A percentile compares a stretch with the other conserved stretches of the same genome.
Conservation (phyloP, 495 filamentous ascomycete species). For the Aspergillus bertholletiae region DNA sequence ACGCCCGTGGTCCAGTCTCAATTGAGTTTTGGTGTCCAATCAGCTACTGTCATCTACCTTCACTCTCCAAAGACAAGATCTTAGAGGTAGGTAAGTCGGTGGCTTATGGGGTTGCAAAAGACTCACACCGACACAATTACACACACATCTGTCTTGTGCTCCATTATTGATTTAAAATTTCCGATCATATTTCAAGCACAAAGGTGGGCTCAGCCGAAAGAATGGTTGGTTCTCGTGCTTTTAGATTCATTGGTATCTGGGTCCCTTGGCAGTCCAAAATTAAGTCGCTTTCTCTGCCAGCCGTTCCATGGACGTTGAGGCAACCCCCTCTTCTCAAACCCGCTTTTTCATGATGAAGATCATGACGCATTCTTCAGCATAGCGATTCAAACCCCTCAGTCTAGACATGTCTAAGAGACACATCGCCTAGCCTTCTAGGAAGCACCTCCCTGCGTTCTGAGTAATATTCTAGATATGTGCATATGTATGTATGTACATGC, state of each 20-base stretch:
- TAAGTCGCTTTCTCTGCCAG: neutral
- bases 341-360: too few relatives aligned
- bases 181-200: neutral
- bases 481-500: too few relatives aligned
- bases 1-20: slow-evolving; percentile 3
- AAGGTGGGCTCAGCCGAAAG: neutral
- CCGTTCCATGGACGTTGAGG: neutral
- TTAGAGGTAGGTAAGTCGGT: neutral
- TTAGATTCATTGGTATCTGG: neutral
- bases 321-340: too few relatives aligned
- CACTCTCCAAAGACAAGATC: neutral
- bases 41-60: too few relatives aligned
- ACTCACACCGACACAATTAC: neutral
- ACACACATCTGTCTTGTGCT: neutral
- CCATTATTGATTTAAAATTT: neutral
- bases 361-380: too few relatives aligned
- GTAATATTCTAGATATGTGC: too few relatives aligned
- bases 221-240: neutral
- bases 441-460: too few relatives aligned
- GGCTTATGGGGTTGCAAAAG: neutral
- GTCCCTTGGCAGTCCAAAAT: neutral
- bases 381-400: too few relatives aligned
- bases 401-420: too few relatives aligned
- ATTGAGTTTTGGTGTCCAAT: neutral
- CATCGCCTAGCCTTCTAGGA: too few relatives aligned